Conservation (phyloP, 2,329 filamentous ascomycete genomes). For the Xylaria sp. region DNA sequence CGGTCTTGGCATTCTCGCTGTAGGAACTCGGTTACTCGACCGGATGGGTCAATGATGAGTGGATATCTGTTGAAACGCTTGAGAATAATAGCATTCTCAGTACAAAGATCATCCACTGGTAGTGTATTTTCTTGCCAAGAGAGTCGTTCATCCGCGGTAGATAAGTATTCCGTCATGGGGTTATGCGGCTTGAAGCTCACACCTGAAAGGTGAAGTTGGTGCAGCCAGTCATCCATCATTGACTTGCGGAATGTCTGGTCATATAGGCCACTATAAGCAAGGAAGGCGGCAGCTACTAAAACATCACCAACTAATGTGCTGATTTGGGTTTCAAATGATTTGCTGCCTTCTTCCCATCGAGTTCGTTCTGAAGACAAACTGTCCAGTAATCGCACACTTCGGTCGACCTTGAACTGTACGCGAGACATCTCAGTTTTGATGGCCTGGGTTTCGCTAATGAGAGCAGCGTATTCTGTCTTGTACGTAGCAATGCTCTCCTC, state of each 20-base stretch:
- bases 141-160: constrained; percentile 92
- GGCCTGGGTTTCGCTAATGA: constrained; percentile 96
- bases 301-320: constrained; percentile 96
- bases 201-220: constrained; percentile 92
- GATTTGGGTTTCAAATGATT: constrained; percentile 97
- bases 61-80: constrained; percentile 99
- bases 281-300: constrained; percentile 93
- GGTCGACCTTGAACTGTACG: constrained; percentile 97
- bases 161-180: constrained; percentile 94
- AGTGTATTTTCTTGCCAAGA: constrained; percentile 94
- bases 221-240: constrained; percentile 97
- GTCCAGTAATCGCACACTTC: constrained; percentile 92
- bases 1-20: constrained; percentile 94
- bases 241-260: constrained; percentile 98
- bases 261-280: constrained; percentile 96
- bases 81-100: constrained; percentile 96
- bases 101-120: constrained; percentile 96
- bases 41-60: constrained; percentile 97
- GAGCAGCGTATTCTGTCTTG: constrained; percentile 93
- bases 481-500: constrained; percentile 93
- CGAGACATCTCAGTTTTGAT: constrained; percentile 98
- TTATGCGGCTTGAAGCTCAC: constrained; percentile 94
- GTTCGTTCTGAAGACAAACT: constrained; percentile 92
- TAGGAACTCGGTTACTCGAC: constrained; percentile 92
- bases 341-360: constrained; percentile 97